Evolutionary conservation across 805 yeast species (phyloP).

Genomic region (Candida peoriensis): DNA sequence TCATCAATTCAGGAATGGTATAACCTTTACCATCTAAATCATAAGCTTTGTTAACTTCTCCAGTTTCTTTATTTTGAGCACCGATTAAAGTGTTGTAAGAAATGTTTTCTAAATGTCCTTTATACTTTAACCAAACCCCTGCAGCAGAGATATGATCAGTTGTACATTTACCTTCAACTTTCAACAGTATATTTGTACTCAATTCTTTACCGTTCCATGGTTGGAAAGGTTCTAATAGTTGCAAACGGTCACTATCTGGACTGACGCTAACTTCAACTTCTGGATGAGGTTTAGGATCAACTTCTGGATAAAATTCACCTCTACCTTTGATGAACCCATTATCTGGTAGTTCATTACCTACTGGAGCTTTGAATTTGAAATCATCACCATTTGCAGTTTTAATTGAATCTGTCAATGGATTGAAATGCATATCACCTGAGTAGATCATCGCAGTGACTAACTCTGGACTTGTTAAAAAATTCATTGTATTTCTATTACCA

Average conservation of each 20-base stretch:
- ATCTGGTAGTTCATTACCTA: slow-evolving; percentile 79
- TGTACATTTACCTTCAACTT: slow-evolving; percentile 97
- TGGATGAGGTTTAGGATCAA: slow-evolving; percentile 60
- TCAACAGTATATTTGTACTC: slow-evolving; percentile 67
- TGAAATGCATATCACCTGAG: slow-evolving; percentile 87
- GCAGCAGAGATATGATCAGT: slow-evolving; percentile 99
- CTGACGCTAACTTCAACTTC: slow-evolving; percentile 63
- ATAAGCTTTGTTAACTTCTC: slow-evolving; percentile 86
- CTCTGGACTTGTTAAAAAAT: slow-evolving; percentile 98
- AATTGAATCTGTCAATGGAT: slow-evolving; percentile 86
- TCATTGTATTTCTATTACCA: slow-evolving; percentile 96
- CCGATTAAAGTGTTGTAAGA: slow-evolving; percentile 94
- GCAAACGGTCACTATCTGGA: slow-evolving; percentile 88
- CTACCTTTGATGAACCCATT: slow-evolving; percentile 76
- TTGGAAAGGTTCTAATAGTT: slow-evolving; percentile 81
- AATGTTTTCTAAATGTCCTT: slow-evolving; percentile 95
- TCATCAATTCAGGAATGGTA: slow-evolving; percentile 94
- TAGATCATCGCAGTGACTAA: slow-evolving; percentile 95
- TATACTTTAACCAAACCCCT: slow-evolving; percentile 97
- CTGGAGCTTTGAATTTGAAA: slow-evolving; percentile 76
- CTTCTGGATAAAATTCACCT: slow-evolving; percentile 66
- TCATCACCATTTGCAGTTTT: slow-evolving; percentile 61
- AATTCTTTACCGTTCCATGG: slow-evolving; percentile 87
- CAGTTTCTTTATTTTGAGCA: slow-evolving; percentile 95
- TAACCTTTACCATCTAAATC: slow-evolving; percentile 76